phyloP scores from a whole-genome alignment of 192 early-diverging fungal species.

The Coemansia umbellata region DNA sequence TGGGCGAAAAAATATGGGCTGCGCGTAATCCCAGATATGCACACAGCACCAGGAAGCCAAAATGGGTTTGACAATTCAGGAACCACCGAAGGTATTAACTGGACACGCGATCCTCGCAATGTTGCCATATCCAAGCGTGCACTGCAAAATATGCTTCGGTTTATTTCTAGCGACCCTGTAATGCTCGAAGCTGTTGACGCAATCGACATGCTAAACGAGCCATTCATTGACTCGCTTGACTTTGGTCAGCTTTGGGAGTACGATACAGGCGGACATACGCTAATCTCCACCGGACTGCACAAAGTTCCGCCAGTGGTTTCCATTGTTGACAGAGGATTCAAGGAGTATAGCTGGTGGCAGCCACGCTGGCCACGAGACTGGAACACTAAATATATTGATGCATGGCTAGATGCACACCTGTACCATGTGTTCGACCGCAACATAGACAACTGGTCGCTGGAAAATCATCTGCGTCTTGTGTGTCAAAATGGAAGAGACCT shows the following conservation, averaged over 20 bases:
- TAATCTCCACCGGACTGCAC: slow-evolving; percentile 21
- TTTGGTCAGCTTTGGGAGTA: slow-evolving; percentile 51
- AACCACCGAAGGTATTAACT: slow-evolving; percentile 41
- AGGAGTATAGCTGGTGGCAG: slow-evolving; percentile 49
- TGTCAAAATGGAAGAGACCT: slow-evolving; percentile 39
- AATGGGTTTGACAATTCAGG: slow-evolving; percentile 61
- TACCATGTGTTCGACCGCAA: slow-evolving; percentile 53
- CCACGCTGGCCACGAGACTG: slow-evolving; percentile 45
- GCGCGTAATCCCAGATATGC: slow-evolving; percentile 56
- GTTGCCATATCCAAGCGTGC: slow-evolving; percentile 53
- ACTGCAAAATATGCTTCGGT: slow-evolving; percentile 52
- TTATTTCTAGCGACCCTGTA: slow-evolving; percentile 49
- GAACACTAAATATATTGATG: slow-evolving; percentile 41
- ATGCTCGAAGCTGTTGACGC: slow-evolving; percentile 36
- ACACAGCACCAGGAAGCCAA: slow-evolving; percentile 58
- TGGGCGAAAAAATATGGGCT: slow-evolving; percentile 54
- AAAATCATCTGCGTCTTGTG: slow-evolving; percentile 37
- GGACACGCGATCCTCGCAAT: slow-evolving; percentile 45
- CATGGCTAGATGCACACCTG: slow-evolving; percentile 48
- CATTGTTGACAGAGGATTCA: slow-evolving; percentile 47
- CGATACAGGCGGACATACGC: slow-evolving; percentile 40
- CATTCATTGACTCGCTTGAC: slow-evolving; percentile 38
- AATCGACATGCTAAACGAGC: slow-evolving; percentile 47
- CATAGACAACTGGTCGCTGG: slow-evolving; percentile 34
- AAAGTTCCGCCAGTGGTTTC: slow-evolving; percentile 37